These are phyloP conservation scores for Alternaria consortialis DNA, from an alignment of 2,329 filamentous ascomycete species.

Conservation along the genomic window DNA sequence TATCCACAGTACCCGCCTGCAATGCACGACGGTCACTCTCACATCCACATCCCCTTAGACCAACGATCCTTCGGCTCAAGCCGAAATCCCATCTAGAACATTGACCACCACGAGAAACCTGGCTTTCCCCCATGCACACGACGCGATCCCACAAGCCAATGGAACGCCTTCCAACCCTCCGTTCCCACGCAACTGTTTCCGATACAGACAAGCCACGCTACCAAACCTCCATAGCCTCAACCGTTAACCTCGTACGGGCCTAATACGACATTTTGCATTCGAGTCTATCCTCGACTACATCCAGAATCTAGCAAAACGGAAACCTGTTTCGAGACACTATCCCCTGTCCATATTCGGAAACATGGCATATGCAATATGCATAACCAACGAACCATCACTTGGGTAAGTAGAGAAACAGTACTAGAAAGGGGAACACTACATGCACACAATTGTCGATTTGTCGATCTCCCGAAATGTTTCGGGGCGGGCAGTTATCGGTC, in stretches of 20 bases:
- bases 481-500: constrained; percentile 2
- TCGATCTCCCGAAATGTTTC: constrained; percentile 28
- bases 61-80: not conserved
- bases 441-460: constrained; percentile 3
- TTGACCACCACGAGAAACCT: not conserved
- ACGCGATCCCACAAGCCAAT: not conserved
- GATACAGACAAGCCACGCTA: not conserved
- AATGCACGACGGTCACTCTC: constrained; percentile 3
- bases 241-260: not conserved
- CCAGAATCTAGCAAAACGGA: not conserved
- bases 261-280: not conserved
- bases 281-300: not conserved
- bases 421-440: not conserved
- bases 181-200: not conserved
- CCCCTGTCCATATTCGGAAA: constrained; percentile 8
- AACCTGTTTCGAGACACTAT: constrained; percentile 1
- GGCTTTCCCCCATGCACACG: not conserved
- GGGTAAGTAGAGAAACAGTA: not conserved
- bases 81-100: constrained; percentile 7
- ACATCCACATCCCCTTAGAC: not conserved
- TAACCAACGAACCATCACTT: not conserved
- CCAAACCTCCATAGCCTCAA: constrained; percentile 11
- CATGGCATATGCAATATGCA: constrained; percentile 1
- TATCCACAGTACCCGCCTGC: not conserved
- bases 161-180: not conserved